Evolutionary conservation across 768 basidiomycete species (phyloP), one percentile per base, ranked within the genome.

Genomic region (Lyophyllum atratum): DNA sequence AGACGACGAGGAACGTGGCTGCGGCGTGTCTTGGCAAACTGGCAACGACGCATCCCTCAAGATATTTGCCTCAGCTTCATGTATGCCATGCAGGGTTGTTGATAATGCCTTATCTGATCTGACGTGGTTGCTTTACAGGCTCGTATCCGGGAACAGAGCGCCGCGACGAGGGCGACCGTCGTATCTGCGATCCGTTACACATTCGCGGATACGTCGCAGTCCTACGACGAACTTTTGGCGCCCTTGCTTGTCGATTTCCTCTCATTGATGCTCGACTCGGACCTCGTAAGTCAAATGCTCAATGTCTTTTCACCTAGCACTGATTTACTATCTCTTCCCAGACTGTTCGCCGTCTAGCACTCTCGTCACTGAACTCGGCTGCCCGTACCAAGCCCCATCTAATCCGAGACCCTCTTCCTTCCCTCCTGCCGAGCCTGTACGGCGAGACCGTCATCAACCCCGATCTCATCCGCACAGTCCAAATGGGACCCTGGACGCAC

Each of bases 401-500:
- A 34, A 84, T 99, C 66, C 83, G 90, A 33, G 93, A 95, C 15
- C 92, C 96, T 62, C 78, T 98, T 24, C 69, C 79, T 9, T 68
- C 80, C 0, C 80, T 99, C 4, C 77, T 97, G 46, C 94, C 95
- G 0, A 83, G 81, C 54, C 76, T 99, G 25, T 98, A 97, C 73
- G 80, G 84, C 34, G 93, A 98, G 74, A 97, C 95, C 0, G 68
- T 80, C 34, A 74, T 95, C 68, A 93, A 92, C 60, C 80, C 83
- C 2, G 81, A 87, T 1, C 85, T 95, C 56, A 87, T 96, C 66
- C 86, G 91, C 28, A 92, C 90, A 1, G 94, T 97, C 12, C 92
- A 94, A 68, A 97, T 97, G 95, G 94, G 95, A 21, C 94, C 95
- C 2, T 97, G 94, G 94, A 92, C 89, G 25, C 93, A 96, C 74